A percentile compares a stretch with the other conserved stretches of the same genome.
These are phyloP conservation scores for Ceratonia siliqua DNA, from an alignment of 306 rosid genomes.

Conservation along the genomic window DNA sequence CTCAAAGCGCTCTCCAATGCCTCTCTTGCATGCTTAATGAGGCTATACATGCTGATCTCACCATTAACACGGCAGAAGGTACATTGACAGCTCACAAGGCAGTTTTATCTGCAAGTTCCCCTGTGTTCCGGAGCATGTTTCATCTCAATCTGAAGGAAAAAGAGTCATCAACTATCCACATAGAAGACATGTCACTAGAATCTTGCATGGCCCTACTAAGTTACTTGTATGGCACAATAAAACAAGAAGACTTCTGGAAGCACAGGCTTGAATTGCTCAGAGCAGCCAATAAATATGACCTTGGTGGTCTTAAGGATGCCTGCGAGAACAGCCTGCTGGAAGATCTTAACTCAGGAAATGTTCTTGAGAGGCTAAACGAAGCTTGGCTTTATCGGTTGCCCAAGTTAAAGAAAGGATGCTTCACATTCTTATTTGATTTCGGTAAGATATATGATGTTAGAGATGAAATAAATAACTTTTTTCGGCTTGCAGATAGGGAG, in stretches of 20 bases:
- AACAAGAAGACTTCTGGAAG: slow-evolving; percentile 75
- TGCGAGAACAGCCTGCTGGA: slow-evolving; percentile 82
- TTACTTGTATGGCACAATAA: slow-evolving; percentile 72
- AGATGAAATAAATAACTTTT: slow-evolving; percentile 58
- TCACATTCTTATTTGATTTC: slow-evolving; percentile 68
- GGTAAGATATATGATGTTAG: slow-evolving; percentile 70
- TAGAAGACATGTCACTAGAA: slow-evolving; percentile 68
- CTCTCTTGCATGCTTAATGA: slow-evolving; percentile 80
- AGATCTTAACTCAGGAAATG: slow-evolving; percentile 71
- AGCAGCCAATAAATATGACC: slow-evolving; percentile 67
- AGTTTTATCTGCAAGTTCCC: slow-evolving; percentile 69
- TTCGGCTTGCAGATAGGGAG: slow-evolving; percentile 62
- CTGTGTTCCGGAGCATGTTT: slow-evolving; percentile 59
- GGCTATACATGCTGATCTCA: slow-evolving; percentile 63
- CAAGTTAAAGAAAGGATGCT: slow-evolving; percentile 74
- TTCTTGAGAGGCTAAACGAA: slow-evolving; percentile 71
- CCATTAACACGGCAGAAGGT: slow-evolving; percentile 60
- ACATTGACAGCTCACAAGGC: slow-evolving; percentile 71
- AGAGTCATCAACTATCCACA: slow-evolving; percentile 60
- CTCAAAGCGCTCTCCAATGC: slow-evolving; percentile 58
- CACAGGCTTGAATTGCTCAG: slow-evolving; percentile 71
- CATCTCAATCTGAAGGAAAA: slow-evolving; percentile 48
- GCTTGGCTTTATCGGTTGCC: slow-evolving; percentile 64
- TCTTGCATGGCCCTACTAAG: slow-evolving; percentile 60
- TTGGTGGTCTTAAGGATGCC: slow-evolving; percentile 60